phyloP scores from a whole-genome alignment of 441 rosid species.

The Syzygium syzygioides region DNA sequence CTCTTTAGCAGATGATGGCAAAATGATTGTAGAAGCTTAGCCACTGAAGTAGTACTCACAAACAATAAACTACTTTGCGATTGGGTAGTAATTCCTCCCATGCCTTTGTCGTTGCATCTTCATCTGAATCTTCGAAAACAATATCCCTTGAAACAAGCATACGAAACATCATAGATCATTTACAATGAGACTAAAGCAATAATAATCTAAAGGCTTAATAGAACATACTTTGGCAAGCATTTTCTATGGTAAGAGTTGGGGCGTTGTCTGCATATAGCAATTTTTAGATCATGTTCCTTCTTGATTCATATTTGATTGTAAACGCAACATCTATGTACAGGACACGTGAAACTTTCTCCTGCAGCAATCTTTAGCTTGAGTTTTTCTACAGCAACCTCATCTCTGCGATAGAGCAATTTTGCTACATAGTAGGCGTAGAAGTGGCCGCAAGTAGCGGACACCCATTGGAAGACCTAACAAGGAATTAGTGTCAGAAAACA shows the following conservation, averaged over 20 bases:
- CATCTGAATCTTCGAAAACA: constrained; percentile 39
- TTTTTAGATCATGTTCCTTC: constrained; percentile 44
- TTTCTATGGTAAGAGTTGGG: no score
- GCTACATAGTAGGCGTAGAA: constrained; percentile 79
- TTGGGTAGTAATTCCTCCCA: constrained; percentile 68
- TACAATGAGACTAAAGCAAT: not conserved
- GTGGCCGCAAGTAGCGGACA: constrained; percentile 75
- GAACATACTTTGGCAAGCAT: constrained; percentile 42
- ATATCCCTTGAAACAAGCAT: constrained; percentile 30
- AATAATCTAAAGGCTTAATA: not conserved
- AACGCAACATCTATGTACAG: constrained; percentile 71
- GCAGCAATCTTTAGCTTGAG: constrained; percentile 43
- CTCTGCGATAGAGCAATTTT: constrained; percentile 35
- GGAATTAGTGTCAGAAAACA: not conserved
- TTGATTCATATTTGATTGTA: constrained; percentile 68
- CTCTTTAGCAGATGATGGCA: no score
- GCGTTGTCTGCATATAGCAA: constrained; percentile 61
- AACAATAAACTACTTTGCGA: not conserved
- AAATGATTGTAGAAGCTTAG: no score
- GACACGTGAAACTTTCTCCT: constrained; percentile 70
- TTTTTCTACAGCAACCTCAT: constrained; percentile 35
- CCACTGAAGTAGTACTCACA: no score
- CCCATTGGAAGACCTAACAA: constrained; percentile 71
- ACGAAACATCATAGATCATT: not conserved
- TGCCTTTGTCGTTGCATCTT: constrained; percentile 44